Evolutionary conservation across 768 basidiomycete species (phyloP).

Genomic region (Boletus eberwhitei): DNA sequence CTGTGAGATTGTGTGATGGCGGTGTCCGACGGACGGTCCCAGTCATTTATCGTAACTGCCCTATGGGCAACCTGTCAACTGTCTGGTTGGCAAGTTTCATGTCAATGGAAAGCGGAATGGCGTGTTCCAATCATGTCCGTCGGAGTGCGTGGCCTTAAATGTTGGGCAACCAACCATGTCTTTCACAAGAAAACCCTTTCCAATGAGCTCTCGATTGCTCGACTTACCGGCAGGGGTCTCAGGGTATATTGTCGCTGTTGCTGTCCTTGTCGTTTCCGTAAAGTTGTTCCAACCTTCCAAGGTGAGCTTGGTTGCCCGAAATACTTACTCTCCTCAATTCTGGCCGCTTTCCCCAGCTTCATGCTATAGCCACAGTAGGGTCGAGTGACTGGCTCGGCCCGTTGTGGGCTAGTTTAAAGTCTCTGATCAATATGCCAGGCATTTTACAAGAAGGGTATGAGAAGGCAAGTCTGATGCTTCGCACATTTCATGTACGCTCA

Average conservation of each 20-base stretch:
- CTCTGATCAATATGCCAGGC: conserved; percentile 7
- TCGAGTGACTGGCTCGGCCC: conserved; percentile 25
- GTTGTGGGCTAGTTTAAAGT: conserved; percentile 21
- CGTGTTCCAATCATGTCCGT: no score
- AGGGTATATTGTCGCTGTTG: neutral
- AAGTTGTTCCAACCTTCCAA: conserved; percentile 1
- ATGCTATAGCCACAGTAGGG: conserved; percentile 31
- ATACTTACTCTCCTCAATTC: neutral
- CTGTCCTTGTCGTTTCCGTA: neutral
- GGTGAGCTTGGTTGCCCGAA: neutral
- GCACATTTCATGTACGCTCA: neutral
- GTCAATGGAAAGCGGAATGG: no score
- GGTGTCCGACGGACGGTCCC: no score
- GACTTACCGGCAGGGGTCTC: neutral
- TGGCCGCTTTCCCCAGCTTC: conserved; percentile 10
- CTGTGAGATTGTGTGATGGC: no score
- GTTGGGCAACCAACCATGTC: no score
- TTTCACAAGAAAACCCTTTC: no score
- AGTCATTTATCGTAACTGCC: no score
- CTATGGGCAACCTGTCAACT: no score
- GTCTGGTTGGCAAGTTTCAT: no score
- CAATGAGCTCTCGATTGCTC: neutral
- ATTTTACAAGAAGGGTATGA: conserved; percentile 33
- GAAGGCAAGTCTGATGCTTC: conserved; percentile 1
- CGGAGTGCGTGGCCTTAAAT: no score